Evolutionary conservation across 1,139 yeast genomes (phyloP).

Genomic region (Citeromyces siamensis): DNA sequence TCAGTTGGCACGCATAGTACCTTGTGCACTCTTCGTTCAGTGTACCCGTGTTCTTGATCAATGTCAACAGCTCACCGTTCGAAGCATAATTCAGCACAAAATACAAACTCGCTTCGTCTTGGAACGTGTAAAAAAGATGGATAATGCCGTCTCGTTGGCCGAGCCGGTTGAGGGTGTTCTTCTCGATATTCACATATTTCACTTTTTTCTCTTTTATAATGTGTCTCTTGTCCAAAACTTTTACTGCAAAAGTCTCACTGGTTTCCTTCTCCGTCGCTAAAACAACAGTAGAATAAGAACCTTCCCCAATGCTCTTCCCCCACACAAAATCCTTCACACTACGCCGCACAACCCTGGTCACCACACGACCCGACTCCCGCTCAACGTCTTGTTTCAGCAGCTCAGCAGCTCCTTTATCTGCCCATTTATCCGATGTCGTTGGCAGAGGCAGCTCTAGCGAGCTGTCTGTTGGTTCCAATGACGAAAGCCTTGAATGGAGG

Average conservation of each 20-base stretch:
- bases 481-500: constrained; percentile 1
- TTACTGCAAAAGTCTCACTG: constrained; percentile 54
- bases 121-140: constrained; percentile 66
- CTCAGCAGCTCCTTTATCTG: constrained; percentile 39
- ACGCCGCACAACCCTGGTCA: constrained; percentile 31
- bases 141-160: constrained; percentile 61
- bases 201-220: constrained; percentile 71
- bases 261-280: constrained; percentile 52
- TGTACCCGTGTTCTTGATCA: constrained; percentile 46
- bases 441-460: constrained; percentile 1
- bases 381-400: constrained; percentile 31
- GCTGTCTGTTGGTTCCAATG: constrained; percentile 2
- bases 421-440: constrained; percentile 12
- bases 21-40: constrained; percentile 39
- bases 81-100: constrained; percentile 73
- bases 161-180: constrained; percentile 58
- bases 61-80: constrained; percentile 59
- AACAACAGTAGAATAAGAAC: constrained; percentile 69
- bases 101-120: constrained; percentile 59
- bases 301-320: constrained; percentile 68
- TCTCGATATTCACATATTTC: constrained; percentile 70
- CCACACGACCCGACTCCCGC: constrained; percentile 27
- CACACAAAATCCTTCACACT: constrained; percentile 61
- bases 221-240: constrained; percentile 61
- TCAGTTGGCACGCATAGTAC: constrained; percentile 53